Conservation (phyloP, 768 basidiomycete species). For the Russula olivacea region DNA sequence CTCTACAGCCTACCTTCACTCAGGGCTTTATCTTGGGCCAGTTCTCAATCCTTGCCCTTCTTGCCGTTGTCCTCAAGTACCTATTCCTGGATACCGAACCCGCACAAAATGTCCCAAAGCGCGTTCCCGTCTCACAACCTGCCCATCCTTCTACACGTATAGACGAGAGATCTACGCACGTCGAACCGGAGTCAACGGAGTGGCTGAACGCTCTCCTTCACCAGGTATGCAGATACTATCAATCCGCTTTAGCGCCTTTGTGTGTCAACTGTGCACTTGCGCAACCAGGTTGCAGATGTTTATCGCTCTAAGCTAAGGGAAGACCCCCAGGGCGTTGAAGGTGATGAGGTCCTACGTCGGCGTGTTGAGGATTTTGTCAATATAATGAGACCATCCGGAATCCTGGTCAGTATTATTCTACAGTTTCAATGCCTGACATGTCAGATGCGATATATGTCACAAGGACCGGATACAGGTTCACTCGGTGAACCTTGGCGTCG, state of each 20-base stretch:
- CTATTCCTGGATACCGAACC: conserved; percentile 82
- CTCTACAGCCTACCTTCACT: conserved; percentile 85
- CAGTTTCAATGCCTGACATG: background rate
- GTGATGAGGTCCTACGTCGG: conserved; percentile 76
- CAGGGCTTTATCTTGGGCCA: conserved; percentile 93
- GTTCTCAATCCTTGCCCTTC: conserved; percentile 73
- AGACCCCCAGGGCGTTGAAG: conserved; percentile 61
- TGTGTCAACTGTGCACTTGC: background rate
- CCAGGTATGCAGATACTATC: conserved; percentile 48
- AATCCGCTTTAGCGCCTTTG: background rate
- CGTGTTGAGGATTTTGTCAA: conserved; percentile 81
- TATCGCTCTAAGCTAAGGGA: conserved; percentile 76
- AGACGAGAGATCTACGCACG: conserved; percentile 26
- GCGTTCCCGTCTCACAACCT: conserved; percentile 4
- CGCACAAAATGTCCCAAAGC: conserved; percentile 41
- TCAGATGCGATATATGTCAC: conserved; percentile 4
- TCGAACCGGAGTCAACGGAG: conserved; percentile 64
- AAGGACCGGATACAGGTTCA: conserved; percentile 86
- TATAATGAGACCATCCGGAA: conserved; percentile 58
- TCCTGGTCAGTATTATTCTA: conserved; percentile 47
- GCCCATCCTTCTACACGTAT: background rate
- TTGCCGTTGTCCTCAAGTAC: conserved; percentile 83
- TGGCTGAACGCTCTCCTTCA: conserved; percentile 87
- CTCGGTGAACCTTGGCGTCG: conserved; percentile 72
- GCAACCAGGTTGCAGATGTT: conserved; percentile 48